Conservation (phyloP, 495 filamentous ascomycete species). For the Penicillium antarcticum region DNA sequence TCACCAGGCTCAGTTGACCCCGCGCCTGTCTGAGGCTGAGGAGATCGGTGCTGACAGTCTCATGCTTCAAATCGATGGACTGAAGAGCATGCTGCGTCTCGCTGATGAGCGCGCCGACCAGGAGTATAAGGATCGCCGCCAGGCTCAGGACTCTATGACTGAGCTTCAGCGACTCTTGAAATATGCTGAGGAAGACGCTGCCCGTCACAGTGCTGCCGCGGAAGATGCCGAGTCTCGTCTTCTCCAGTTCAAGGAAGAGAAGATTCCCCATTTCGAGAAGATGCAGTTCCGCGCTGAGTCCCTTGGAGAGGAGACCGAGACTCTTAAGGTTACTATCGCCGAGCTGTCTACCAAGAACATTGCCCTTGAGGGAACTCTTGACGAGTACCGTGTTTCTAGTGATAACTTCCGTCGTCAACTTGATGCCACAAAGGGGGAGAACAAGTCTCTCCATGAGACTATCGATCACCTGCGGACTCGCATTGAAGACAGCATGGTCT, state of each 20-base stretch:
- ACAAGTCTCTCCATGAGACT: slow-evolving; percentile 58
- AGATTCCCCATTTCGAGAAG: slow-evolving; percentile 47
- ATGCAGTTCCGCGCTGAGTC: slow-evolving; percentile 57
- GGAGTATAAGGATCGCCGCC: slow-evolving; percentile 62
- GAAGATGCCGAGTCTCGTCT: slow-evolving; percentile 61
- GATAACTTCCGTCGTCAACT: slow-evolving; percentile 54
- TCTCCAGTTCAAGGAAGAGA: slow-evolving; percentile 50
- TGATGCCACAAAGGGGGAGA: slow-evolving; percentile 52
- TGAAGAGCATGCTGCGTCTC: slow-evolving; percentile 52
- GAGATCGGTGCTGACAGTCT: slow-evolving; percentile 48
- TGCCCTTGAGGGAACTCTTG: slow-evolving; percentile 53
- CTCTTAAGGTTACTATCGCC: slow-evolving; percentile 60
- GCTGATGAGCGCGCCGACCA: slow-evolving; percentile 51
- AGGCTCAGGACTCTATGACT: slow-evolving; percentile 68
- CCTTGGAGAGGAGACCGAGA: slow-evolving; percentile 61
- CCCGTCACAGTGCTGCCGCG: slow-evolving; percentile 64
- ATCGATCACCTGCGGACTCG: slow-evolving; percentile 68
- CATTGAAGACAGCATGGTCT: slow-evolving; percentile 77
- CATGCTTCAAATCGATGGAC: slow-evolving; percentile 50
- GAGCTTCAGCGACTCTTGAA: slow-evolving; percentile 69
- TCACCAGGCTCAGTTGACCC: slow-evolving; percentile 15
- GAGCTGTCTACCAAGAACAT: slow-evolving; percentile 59
- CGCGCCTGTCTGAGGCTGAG: slow-evolving; percentile 39
- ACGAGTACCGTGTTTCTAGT: slow-evolving; percentile 59
- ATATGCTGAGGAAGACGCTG: slow-evolving; percentile 69